Conservation (phyloP, 1,139 yeast species). For the Pichia sp. region DNA sequence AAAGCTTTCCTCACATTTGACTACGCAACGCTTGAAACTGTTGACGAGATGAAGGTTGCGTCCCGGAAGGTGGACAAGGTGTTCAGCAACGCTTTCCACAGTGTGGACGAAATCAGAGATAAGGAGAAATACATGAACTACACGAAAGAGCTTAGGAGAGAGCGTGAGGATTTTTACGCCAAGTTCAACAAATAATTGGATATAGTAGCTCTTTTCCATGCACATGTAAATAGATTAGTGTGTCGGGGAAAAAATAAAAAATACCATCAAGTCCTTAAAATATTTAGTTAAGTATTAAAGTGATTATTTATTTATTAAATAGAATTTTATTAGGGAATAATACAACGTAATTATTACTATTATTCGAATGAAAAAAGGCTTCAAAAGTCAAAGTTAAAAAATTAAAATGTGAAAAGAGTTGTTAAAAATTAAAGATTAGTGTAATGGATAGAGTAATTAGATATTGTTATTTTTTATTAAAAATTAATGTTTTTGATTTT, state of each 20-base stretch:
- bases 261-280: neutral
- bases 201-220: too few relatives aligned
- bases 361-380: neutral
- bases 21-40: slow-evolving; percentile 26
- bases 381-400: neutral
- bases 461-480: neutral
- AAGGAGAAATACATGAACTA: slow-evolving; percentile 23
- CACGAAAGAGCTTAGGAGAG: slow-evolving; percentile 26
- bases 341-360: neutral
- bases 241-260: neutral
- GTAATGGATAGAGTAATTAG: neutral
- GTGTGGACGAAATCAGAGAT: slow-evolving; percentile 26
- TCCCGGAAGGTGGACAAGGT: slow-evolving; percentile 26
- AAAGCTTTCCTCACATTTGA: slow-evolving; percentile 31
- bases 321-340: neutral
- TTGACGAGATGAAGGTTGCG: slow-evolving; percentile 29
- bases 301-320: neutral
- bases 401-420: neutral
- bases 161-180: slow-evolving; percentile 28
- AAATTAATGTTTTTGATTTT: neutral
- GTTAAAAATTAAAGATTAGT: neutral
- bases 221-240: neutral
- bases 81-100: slow-evolving; percentile 26
- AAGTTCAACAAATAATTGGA: slow-evolving; percentile 22
- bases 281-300: neutral